Percentiles rank a stretch among this genome's conserved stretches.
phyloP scores from a whole-genome alignment of 306 rosid genomes.

The Cyamopsis tetragonoloba region DNA sequence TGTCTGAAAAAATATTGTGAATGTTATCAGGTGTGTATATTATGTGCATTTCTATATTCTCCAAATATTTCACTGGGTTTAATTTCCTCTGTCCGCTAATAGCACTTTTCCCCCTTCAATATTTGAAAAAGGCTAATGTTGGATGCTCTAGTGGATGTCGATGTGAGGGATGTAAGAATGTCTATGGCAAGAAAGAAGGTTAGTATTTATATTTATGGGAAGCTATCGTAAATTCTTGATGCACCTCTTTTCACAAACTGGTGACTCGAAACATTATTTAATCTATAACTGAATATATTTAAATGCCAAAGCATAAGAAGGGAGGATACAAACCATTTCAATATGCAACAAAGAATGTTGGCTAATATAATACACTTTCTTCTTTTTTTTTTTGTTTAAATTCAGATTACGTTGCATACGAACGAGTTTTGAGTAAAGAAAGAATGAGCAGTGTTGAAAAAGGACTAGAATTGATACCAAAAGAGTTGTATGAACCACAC shows the following conservation, averaged over 20 bases:
- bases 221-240: slow-evolving; percentile 3
- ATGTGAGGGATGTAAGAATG: slow-evolving; percentile 66
- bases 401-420: slow-evolving; percentile 40
- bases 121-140: slow-evolving; percentile 48
- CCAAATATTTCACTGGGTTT: slow-evolving; percentile 7
- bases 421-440: slow-evolving; percentile 23
- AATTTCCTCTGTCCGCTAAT: slow-evolving; percentile 1
- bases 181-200: slow-evolving; percentile 65
- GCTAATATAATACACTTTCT: background rate
- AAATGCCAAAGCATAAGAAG: background rate
- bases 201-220: slow-evolving; percentile 10
- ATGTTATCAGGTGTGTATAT: slow-evolving; percentile 61
- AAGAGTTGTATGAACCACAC: slow-evolving; percentile 21
- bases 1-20: slow-evolving; percentile 76
- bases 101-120: background rate
- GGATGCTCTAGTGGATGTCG: slow-evolving; percentile 75
- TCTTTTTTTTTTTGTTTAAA: too few relatives aligned
- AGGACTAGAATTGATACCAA: slow-evolving; percentile 14
- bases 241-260: background rate
- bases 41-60: background rate
- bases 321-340: background rate
- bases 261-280: background rate
- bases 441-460: slow-evolving; percentile 15
- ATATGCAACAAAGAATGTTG: background rate
- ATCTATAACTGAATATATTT: background rate